Conservation (phyloP, 345 rosid species). For the Hibiscus trionum region DNA sequence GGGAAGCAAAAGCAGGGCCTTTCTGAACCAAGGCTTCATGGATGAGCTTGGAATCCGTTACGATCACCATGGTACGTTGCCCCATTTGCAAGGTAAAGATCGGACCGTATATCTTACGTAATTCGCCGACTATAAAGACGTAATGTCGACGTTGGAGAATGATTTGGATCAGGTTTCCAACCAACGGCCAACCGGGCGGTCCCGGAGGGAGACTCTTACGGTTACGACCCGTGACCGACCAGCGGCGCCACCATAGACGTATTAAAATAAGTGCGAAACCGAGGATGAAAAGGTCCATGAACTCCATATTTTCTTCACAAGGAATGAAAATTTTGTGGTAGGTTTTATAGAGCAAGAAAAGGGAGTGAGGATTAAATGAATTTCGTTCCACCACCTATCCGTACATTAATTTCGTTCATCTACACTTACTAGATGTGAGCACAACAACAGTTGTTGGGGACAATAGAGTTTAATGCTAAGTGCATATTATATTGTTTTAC, state of each 20-base stretch:
- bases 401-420: neutral
- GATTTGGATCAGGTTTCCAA: conserved; percentile 70
- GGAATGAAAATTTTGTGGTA: neutral
- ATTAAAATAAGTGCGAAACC: neutral
- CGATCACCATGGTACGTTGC: conserved; percentile 71
- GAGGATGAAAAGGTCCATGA: neutral
- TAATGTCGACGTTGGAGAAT: conserved; percentile 70
- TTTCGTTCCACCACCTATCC: conserved; percentile 5
- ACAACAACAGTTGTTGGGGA: neutral
- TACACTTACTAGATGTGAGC: too few species aligned
- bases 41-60: conserved; percentile 70
- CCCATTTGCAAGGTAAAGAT: conserved; percentile 96
- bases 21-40: conserved; percentile 79
- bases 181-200: conserved; percentile 82
- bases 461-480: neutral
- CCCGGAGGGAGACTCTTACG: conserved; percentile 44
- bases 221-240: neutral
- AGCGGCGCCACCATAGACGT: neutral
- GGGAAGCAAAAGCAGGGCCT: conserved; percentile 61
- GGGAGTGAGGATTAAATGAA: conserved; percentile 1
- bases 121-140: conserved; percentile 53
- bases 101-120: conserved; percentile 70
- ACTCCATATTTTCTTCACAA: neutral
- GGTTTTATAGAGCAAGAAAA: conserved; percentile 7
- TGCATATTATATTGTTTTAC: neutral